Base-by-base conservation (phyloP, 2,329 filamentous ascomycete species). In the Pseudopyrenochaeta lycopersici region DNA sequence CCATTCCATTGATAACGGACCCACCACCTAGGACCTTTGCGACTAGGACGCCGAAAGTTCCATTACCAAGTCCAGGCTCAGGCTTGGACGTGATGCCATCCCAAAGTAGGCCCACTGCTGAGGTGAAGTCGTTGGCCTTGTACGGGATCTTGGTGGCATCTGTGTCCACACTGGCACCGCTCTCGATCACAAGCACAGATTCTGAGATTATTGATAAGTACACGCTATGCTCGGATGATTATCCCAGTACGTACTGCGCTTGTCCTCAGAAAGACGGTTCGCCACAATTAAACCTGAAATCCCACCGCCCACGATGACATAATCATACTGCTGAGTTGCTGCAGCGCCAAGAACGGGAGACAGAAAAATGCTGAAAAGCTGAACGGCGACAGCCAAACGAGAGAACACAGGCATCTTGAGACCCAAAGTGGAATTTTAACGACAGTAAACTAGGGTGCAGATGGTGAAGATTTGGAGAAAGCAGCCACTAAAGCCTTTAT, bases 1-100 rank as follows among this genome's bases (percentile, higher is more conserved):
- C 62, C 72, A 78, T 74, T 29, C 72, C 72, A 56, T 77, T 77
- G 46, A 76, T 54, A 7, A 64, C 58, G 7, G 67, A 68, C 2
- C 67, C 67, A 29, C 67, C 67, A 41, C 67, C 67, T 1, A 70
- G 59, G 1, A 69, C 66, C 42, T 66, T 63, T n/a, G 66, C 66
- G 20, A 68, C 65, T 6, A 58, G 14, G 7, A 70, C 67, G n/a
- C 21, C 18, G 41, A 56, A 68, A n/a, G 56, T 65, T 4, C 27
- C 42, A 38, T 68, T 68, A 11, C 55, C 61, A 12, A 71, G 56
- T 30, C 49, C 53, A 12, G 64, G 63, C 35, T 67, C 62, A 7
- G 68, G 66, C 21, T 61, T 51, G 3, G 66, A 68, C 2, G 39
- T 63, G 35, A 65, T 58, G 32, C 54, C 52, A 43, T 63, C 59